Evolutionary conservation across 805 yeast genomes (phyloP), one percentile per base, ranked within the genome.

Genomic region (Candida maris): DNA sequence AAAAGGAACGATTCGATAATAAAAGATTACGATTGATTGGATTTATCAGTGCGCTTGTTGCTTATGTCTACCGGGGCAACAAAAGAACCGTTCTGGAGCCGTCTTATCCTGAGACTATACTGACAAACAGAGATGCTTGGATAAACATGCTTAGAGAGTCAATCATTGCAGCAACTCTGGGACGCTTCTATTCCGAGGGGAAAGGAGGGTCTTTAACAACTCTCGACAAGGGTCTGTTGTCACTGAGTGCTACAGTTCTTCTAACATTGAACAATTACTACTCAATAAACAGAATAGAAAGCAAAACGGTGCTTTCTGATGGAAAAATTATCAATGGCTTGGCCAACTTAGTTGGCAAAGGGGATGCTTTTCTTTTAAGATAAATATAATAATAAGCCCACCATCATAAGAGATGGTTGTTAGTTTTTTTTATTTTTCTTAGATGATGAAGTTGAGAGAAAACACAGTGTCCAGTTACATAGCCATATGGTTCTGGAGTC

Each of bases 61-160:
- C 37, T 12, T 8, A 17, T 19, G 12, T 19, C 16, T 34, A 30
- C 16, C 18, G 14, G 27, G 37, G 27, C 14, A 21, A 13, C 4
- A 24, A 15, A 25, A 17, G 32, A 16, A 18, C 10, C 4, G 5
- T 13, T 19, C 5, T 17, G 16, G 13, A 27, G 15, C 21, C 32
- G 22, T 12, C 25, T 10, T n/a, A 28, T 21, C 19, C 32, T 5
- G 27, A 27, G 22, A 20, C 15, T 13, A 15, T 6, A 13, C 33
- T 30, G 4, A 34, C 32, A 4, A 27, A 34, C 32, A 27, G 37
- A 27, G 37, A 34, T 17, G 37, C 32, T 14, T 34, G 37, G 37
- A 20, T 27, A 19, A 34, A 34, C 16, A 34, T 34, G 37, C 21
- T 34, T 15, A 34, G 32, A 16, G 37, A 34, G 15, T 21, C 37